These are phyloP conservation scores for Gentiana macrophylla DNA, from an alignment of 257 asterid genomes.

Conservation along the genomic window DNA sequence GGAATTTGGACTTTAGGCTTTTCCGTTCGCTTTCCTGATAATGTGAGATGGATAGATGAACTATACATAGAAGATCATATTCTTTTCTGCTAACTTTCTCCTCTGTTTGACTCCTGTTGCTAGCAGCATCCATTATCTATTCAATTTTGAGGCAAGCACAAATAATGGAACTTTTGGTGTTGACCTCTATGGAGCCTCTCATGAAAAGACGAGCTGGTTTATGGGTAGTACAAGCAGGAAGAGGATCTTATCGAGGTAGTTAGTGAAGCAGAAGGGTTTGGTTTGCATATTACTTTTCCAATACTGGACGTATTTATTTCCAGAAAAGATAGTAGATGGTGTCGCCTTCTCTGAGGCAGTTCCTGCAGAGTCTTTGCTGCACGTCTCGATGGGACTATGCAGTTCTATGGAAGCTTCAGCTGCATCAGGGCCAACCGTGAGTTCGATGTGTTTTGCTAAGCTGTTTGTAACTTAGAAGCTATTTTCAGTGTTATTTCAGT, in stretches of 20 bases:
- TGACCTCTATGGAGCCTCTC: constrained; percentile 75
- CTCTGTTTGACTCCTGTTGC: constrained; percentile 12
- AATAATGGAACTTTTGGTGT: constrained; percentile 42
- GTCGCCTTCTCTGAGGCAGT: constrained; percentile 53
- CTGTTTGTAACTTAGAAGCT: too few relatives aligned
- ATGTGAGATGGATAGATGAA: not conserved
- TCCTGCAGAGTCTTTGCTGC: constrained; percentile 69
- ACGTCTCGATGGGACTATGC: constrained; percentile 89
- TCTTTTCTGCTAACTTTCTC: constrained; percentile 15
- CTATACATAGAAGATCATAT: not conserved
- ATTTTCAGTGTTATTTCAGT: too few relatives aligned
- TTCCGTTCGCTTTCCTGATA: not conserved
- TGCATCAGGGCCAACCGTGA: constrained; percentile 45
- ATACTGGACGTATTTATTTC: constrained; percentile 23
- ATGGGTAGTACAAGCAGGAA: constrained; percentile 82
- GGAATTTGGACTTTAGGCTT: constrained; percentile 1
- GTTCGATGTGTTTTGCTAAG: constrained; percentile 10
- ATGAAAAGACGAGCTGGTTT: constrained; percentile 87
- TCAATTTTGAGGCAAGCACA: constrained; percentile 16
- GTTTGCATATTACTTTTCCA: constrained; percentile 20
- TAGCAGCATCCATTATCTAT: constrained; percentile 7
- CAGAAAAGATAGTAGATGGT: constrained; percentile 38
- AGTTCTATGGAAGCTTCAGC: constrained; percentile 78
- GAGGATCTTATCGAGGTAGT: constrained; percentile 92
- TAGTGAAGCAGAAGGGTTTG: constrained; percentile 30